Evolutionary conservation across 148 eudicot genomes (phyloP), one percentile per base, ranked within the genome.

Genomic region (Chenopodium album): DNA sequence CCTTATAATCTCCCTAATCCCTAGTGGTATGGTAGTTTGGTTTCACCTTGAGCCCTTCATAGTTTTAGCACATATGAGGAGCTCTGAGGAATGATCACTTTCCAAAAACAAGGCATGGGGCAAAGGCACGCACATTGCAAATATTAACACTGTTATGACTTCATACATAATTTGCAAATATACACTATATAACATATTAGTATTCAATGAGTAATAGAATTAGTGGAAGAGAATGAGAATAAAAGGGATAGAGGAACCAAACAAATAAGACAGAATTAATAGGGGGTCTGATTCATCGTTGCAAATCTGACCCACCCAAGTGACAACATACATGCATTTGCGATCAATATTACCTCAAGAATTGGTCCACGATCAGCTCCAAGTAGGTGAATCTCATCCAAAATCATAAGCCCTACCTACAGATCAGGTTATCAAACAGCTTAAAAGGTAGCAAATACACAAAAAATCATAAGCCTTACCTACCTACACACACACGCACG

Each of bases 311-410:
- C 41, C 3, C 54, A 44, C 19, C n/a, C 7, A 72, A 72, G 47
- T 71, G 31, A 72, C 75, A 26, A 22, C 63, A 74, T 62, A 28
- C 77, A 60, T 29, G 31, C 20, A 56, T 29, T n/a, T 31, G 41
- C 50, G 46, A 69, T 2, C 44, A 37, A 66, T 52, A 37, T 52
- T 92, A 94, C 99, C 98, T 96, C 99, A 87, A 96, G 97, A 66
- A 96, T 94, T 31, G 99, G 99, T 67, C 99, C 99, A 81, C 99
- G 91, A 80, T 96, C 99, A 83, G 98, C 98, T 83, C 99, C 99
- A 85, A 96, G 97, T 52, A 96, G 87, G 85, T 96, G 99, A 87
- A 94, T 94, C 87, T 96, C 99, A 85, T 96, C 99, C 94, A 96
- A 86, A 82, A 96, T 94, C 91, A 96, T 89, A 82, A 96, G 97